A percentile compares a stretch with the other conserved stretches of the same genome.
phyloP scores from a whole-genome alignment of 306 rosid species.

The Coriaria nepalensis region DNA sequence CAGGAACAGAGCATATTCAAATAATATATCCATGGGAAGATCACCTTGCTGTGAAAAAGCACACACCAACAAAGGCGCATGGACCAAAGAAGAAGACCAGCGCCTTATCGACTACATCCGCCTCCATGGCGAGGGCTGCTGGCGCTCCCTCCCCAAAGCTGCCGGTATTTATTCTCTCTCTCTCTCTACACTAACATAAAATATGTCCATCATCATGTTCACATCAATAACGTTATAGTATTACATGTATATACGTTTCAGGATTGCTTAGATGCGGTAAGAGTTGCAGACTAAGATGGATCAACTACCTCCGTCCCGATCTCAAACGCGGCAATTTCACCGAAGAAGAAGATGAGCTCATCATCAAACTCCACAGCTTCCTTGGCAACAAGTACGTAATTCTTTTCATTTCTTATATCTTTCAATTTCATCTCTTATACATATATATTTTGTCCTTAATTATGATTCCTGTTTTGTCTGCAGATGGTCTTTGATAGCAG shows the following conservation, averaged over 20 bases:
- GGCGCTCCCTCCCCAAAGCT: slow-evolving; percentile 67
- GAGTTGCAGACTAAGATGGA: slow-evolving; percentile 64
- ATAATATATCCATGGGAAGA: slow-evolving; percentile 32
- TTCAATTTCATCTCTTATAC: background rate
- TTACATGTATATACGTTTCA: background rate
- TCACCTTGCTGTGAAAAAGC: slow-evolving; percentile 71
- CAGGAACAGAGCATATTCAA: too few species aligned
- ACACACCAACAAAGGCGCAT: slow-evolving; percentile 64
- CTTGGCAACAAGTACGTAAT: slow-evolving; percentile 50
- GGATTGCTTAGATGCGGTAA: slow-evolving; percentile 66
- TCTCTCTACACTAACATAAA: background rate
- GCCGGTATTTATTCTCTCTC: slow-evolving; percentile 26
- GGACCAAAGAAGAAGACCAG: slow-evolving; percentile 73
- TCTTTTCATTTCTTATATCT: background rate
- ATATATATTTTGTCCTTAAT: background rate
- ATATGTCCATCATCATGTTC: background rate
- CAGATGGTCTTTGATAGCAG: slow-evolving; percentile 71
- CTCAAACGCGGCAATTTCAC: slow-evolving; percentile 71
- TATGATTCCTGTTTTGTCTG: background rate
- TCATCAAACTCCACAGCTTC: slow-evolving; percentile 50
- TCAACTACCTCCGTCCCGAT: slow-evolving; percentile 63
- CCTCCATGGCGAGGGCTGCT: slow-evolving; percentile 61
- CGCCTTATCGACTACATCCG: slow-evolving; percentile 58
- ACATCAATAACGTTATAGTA: too few species aligned
- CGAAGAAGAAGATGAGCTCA: slow-evolving; percentile 50